Evolutionary conservation across 805 yeast species (phyloP), one percentile per base, ranked within the genome.

Genomic region (Starmerella vaccinii): DNA sequence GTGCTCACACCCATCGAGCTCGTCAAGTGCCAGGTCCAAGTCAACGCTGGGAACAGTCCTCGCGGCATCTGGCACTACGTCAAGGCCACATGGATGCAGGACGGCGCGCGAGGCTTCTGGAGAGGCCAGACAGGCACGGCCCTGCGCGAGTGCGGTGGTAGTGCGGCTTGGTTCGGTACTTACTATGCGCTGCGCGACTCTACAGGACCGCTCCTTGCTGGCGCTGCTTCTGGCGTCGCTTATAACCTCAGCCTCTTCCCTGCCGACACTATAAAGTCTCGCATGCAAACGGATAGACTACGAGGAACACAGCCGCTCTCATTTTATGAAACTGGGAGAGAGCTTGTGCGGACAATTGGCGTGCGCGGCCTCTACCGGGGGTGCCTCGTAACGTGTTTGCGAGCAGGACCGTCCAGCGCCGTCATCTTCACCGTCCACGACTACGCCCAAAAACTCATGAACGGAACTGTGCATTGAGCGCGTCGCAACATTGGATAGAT

Each of bases 151-250:
- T 75, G 85, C 34, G 82, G 88, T 26, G 97, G 97, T 7, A 84
- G 95, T 1, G 85, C 95, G 4, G 81, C 90, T 1, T 89, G 97
- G 97, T 89, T 89, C 68, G 90, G 95, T 0, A 77, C 92, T 16
- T 88, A 88, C 64, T 95, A 88, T 63, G 67, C 73, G 41, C 68
- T 75, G 7, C 64, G 44, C 10, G 50, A 49, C 19, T 35, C 23
- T 2, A 6, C 49, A n/a, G 69, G 19, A 59, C 59, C 81, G 19
- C 68, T 89, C 57, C 52, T 74, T 1, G 82, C 94, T 52, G 97
- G 97, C 47, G 96, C 95, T 0, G 62, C 75, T 47, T 95, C 97
- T 0, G 97, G 97, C 26, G 64, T 88, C 5, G 74, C 81, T 18
- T 89, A 86, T 66, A 88, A 90, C 62, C 70, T 82, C 7, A 77